Evolutionary conservation across 148 eudicot genomes (phyloP), one percentile per base, ranked within the genome.

Genomic region (Talinum fruticosum): DNA sequence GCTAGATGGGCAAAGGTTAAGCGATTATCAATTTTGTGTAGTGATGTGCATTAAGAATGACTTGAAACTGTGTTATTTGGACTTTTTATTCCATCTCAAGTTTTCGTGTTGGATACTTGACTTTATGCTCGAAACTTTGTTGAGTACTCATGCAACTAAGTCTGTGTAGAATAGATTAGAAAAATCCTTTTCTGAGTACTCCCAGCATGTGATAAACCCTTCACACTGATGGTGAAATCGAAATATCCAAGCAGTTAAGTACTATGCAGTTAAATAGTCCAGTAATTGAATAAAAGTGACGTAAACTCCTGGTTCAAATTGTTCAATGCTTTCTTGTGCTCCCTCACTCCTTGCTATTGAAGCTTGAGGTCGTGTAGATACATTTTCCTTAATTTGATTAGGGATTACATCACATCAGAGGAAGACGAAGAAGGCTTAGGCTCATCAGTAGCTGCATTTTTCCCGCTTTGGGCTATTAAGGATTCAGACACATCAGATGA

Each of bases 301-400:
- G 57, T 90, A 96, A 51, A 96, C 97, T 73, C 99, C 97, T 29
- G 90, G 92, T 78, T 93, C 99, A 81, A 93, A 91, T 83, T 90
- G 97, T 69, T 96, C 97, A 30, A 87, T 89, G 18, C 81, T 85
- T 84, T 91, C 90, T 73, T 59, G 84, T 51, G 81, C 78, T 83
- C 83, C 92, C 29, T 85, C 90, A 26, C 26, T 71, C 36, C 72
- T 82, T 15, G 33, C 13, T n/a, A 85, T 72, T 3, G 81, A 34
- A 78, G 79, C 30, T 73, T 74, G 69, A 36, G 83, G 75, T 49
- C 82, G 68, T 67, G 66, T 79, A 16, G 85, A 32, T 3, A 75
- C 87, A 76, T 72, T 81, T 66, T 81, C 89, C 21, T 61, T 75
- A 65, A 77, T 73, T 69, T 85, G 79, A 36, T 76, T 72, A 76